Evolutionary conservation across 441 rosid genomes (phyloP).

Genomic region (Gossypium aridum): DNA sequence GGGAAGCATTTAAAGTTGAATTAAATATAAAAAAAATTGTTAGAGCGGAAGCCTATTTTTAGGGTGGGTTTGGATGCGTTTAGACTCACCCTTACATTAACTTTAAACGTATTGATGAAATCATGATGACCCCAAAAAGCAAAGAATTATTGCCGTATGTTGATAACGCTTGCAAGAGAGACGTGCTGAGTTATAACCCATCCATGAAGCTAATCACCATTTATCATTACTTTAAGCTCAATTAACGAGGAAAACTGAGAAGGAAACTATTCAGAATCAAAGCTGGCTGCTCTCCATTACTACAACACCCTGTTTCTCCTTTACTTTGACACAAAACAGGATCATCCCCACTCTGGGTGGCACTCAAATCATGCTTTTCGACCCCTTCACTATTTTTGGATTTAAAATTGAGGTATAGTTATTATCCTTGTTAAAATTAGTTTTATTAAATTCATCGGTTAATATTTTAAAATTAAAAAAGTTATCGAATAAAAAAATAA

Average conservation of each 20-base stretch:
- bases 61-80: too few relatives aligned
- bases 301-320: not conserved
- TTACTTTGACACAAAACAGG: not conserved
- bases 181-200: not conserved
- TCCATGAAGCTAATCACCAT: not conserved
- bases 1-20: too few relatives aligned
- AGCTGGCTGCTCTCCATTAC: not conserved
- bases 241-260: not conserved
- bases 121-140: conserved; percentile 11
- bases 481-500: too few relatives aligned
- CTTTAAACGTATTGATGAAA: not conserved
- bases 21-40: too few relatives aligned
- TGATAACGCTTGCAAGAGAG: not conserved
- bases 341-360: not conserved
- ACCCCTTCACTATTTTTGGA: too few relatives aligned
- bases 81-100: too few relatives aligned
- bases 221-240: not conserved
- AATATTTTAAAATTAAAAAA: too few relatives aligned
- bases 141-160: not conserved
- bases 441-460: too few relatives aligned
- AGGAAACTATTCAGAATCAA: not conserved
- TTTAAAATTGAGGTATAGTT: too few relatives aligned
- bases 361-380: too few relatives aligned
- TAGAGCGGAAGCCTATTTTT: not conserved
- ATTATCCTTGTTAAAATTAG: too few relatives aligned